A percentile compares a stretch with the other conserved stretches of the same genome.
phyloP scores from a whole-genome alignment of 1,284 basidiomycete genomes.

The Tilletia caries region DNA sequence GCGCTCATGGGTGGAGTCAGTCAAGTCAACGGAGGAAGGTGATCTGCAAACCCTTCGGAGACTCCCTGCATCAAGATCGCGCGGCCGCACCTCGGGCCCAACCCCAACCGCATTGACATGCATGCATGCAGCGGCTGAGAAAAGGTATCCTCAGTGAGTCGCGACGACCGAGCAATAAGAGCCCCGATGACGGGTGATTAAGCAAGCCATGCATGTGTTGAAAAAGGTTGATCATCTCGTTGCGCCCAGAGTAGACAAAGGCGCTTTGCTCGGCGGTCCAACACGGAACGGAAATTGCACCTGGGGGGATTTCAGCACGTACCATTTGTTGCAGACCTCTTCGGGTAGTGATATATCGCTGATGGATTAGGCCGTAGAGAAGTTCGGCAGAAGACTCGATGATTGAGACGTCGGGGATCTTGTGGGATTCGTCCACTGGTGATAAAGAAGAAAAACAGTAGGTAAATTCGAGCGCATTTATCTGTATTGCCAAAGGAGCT shows the following conservation, averaged over 20 bases:
- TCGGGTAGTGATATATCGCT: conserved; percentile 91
- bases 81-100: not conserved
- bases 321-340: conserved; percentile 94
- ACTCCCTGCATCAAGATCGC: not conserved
- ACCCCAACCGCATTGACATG: not conserved
- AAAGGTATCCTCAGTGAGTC: not conserved
- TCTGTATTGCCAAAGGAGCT: not conserved
- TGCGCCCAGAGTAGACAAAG: no score
- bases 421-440: conserved; percentile 76
- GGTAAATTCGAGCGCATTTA: not conserved
- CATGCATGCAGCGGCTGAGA: conserved; percentile 6
- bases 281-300: not conserved
- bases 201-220: conserved; percentile 15
- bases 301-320: conserved; percentile 34
- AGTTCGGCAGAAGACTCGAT: conserved; percentile 97
- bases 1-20: not conserved
- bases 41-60: conserved; percentile 7
- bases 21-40: conserved; percentile 9
- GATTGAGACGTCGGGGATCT: conserved; percentile 81
- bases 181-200: not conserved
- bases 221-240: not conserved
- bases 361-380: conserved; percentile 94
- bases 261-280: not conserved
- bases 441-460: not conserved
- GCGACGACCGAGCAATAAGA: no score